A percentile compares a stretch with the other conserved stretches of the same genome.
Conservation (phyloP, 176 grass and related monocot genomes). For the Avena eriantha region DNA sequence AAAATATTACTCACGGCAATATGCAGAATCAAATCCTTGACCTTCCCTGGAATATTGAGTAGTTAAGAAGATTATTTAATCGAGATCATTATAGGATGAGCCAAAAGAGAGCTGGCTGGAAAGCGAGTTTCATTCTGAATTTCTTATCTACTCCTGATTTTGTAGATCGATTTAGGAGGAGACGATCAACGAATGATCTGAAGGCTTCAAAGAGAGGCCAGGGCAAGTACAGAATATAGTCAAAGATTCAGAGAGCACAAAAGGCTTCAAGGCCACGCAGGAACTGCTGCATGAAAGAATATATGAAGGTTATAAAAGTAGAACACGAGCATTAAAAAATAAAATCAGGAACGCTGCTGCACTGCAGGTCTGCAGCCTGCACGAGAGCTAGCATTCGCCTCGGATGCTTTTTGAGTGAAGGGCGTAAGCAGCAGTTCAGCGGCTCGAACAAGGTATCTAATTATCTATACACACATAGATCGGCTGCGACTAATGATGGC, state of each 20-base stretch:
- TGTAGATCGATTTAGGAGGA: conserved; percentile 31
- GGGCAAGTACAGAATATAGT: conserved; percentile 43
- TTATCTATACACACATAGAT: not conserved
- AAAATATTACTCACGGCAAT: not conserved
- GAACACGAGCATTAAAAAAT: not conserved
- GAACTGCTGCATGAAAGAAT: conserved; percentile 44
- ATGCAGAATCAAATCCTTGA: conserved; percentile 28
- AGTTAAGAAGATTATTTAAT: conserved; percentile 25
- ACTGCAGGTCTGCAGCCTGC: not conserved
- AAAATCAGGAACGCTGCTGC: conserved; percentile 19
- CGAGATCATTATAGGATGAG: conserved; percentile 15
- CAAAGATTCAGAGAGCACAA: conserved; percentile 49
- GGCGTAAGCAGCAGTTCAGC: conserved; percentile 24
- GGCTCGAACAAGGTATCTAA: conserved; percentile 23
- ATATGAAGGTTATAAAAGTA: not conserved
- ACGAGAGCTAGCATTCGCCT: conserved; percentile 30
- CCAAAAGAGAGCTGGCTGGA: conserved; percentile 28
- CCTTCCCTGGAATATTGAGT: not conserved
- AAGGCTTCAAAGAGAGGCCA: conserved; percentile 54
- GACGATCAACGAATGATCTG: conserved; percentile 35
- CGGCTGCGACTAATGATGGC: conserved; percentile 51
- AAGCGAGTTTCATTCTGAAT: conserved; percentile 32
- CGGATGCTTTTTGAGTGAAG: conserved; percentile 34
- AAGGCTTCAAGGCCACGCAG: conserved; percentile 30
- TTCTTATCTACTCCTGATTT: conserved; percentile 32